Evolutionary conservation across 2,329 filamentous ascomycete genomes (phyloP).

Genomic region (Hymenoscyphus occultus): DNA sequence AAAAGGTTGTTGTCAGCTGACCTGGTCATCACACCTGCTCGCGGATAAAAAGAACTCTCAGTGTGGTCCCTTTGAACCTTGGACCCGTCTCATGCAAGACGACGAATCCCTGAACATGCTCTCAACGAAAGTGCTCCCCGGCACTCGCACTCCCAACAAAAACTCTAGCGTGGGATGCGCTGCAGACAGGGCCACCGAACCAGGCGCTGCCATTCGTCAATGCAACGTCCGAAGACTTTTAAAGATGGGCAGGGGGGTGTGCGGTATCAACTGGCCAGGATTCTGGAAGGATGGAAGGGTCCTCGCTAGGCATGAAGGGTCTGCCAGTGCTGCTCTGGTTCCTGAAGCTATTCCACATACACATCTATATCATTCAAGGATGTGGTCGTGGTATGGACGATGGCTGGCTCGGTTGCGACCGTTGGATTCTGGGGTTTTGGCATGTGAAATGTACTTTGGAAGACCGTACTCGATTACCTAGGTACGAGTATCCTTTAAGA

Average conservation of each 20-base stretch:
- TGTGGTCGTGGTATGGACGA: background rate
- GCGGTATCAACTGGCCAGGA: background rate
- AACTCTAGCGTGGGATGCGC: background rate
- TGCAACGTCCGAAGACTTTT: constrained; percentile 19
- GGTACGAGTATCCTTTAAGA: too few species aligned
- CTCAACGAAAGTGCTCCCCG: too few species aligned
- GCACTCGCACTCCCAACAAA: too few species aligned
- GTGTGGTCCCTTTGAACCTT: too few species aligned
- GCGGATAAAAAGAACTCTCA: too few species aligned
- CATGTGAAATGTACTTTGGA: background rate
- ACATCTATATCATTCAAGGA: background rate
- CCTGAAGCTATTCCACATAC: background rate
- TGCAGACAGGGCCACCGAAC: constrained; percentile 2
- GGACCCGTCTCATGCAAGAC: too few species aligned
- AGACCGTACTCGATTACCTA: too few species aligned
- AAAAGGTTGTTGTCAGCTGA: too few species aligned
- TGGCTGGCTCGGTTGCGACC: background rate
- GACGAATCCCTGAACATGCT: too few species aligned
- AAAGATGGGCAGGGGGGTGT: background rate
- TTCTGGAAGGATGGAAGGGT: background rate
- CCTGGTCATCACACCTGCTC: too few species aligned
- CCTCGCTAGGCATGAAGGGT: constrained; percentile 14
- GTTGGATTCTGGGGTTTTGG: background rate
- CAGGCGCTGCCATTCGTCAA: constrained; percentile 20
- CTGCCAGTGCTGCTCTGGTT: constrained; percentile 11